Percentiles rank a stretch among this genome's conserved stretches.
These are phyloP conservation scores for Penicillium silybi DNA, from an alignment of 495 filamentous ascomycete species.

Conservation along the genomic window DNA sequence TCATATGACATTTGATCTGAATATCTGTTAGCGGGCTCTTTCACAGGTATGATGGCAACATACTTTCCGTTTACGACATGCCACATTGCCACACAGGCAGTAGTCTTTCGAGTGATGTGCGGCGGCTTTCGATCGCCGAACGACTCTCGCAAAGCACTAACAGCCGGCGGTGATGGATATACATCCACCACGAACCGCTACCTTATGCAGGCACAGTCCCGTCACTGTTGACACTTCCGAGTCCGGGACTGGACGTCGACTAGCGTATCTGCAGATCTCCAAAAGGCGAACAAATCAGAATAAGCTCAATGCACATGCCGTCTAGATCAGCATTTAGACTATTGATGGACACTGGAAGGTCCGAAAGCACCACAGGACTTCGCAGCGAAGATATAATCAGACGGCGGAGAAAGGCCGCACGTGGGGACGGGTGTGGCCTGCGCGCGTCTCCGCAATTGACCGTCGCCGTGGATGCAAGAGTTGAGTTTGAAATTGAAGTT, in stretches of 20 bases:
- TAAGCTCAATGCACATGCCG: background rate
- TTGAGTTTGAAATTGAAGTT: background rate
- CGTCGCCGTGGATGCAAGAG: background rate
- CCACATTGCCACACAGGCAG: constrained; percentile 39
- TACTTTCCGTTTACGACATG: constrained; percentile 39
- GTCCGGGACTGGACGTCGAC: background rate
- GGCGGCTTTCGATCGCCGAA: constrained; percentile 35
- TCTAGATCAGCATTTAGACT: background rate
- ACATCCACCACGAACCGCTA: constrained; percentile 8
- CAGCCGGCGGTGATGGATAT: constrained; percentile 15
- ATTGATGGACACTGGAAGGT: background rate
- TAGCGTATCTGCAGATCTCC: background rate
- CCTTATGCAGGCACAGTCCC: background rate
- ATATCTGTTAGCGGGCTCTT: background rate
- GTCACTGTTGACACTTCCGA: background rate
- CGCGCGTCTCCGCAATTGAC: background rate
- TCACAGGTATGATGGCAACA: background rate
- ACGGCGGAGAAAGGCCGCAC: constrained; percentile 3
- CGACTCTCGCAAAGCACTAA: constrained; percentile 28
- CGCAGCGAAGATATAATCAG: constrained; percentile 14
- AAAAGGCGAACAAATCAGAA: background rate
- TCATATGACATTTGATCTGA: constrained; percentile 45
- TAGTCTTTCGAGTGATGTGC: constrained; percentile 37
- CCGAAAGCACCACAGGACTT: constrained; percentile 15
- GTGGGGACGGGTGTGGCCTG: constrained; percentile 7